A percentile compares a stretch with the other conserved stretches of the same genome.
Conservation (phyloP, 2,329 filamentous ascomycete genomes). For the Aureobasidium sp. region DNA sequence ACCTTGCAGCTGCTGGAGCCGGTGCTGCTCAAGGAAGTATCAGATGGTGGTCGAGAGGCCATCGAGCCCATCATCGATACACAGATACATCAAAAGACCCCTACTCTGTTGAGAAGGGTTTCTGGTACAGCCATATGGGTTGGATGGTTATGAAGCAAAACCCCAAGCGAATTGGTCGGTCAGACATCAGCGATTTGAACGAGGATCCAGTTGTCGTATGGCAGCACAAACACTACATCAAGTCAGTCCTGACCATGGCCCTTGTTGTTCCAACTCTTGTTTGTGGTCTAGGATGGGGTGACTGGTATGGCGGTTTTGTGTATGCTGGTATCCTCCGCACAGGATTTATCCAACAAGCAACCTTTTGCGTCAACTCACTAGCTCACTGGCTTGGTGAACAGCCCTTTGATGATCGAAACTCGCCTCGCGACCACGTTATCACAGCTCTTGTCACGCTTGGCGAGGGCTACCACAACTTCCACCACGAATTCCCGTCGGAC, state of each 20-base stretch:
- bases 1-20: constrained; percentile 70
- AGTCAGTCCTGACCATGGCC: constrained; percentile 68
- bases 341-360: constrained; percentile 85
- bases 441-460: constrained; percentile 78
- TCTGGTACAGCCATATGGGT: constrained; percentile 74
- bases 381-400: constrained; percentile 89
- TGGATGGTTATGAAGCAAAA: constrained; percentile 96
- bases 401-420: constrained; percentile 88
- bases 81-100: constrained; percentile 89
- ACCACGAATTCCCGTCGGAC: constrained; percentile 88
- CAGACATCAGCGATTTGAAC: constrained; percentile 80
- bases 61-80: constrained; percentile 82
- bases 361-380: constrained; percentile 89
- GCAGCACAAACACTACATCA: constrained; percentile 82
- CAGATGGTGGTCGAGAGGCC: constrained; percentile 80
- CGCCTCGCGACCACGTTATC: constrained; percentile 77
- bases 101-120: constrained; percentile 81
- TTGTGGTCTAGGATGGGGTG: constrained; percentile 68
- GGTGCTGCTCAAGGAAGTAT: constrained; percentile 80
- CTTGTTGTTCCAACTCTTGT: constrained; percentile 66
- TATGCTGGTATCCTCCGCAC: constrained; percentile 79
- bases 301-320: constrained; percentile 73
- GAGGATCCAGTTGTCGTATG: constrained; percentile 76
- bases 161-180: constrained; percentile 77
- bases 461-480: constrained; percentile 91